These are phyloP conservation scores for Amesomyces nigricolor DNA, from an alignment of 2,329 filamentous ascomycete species.

Conservation along the genomic window DNA sequence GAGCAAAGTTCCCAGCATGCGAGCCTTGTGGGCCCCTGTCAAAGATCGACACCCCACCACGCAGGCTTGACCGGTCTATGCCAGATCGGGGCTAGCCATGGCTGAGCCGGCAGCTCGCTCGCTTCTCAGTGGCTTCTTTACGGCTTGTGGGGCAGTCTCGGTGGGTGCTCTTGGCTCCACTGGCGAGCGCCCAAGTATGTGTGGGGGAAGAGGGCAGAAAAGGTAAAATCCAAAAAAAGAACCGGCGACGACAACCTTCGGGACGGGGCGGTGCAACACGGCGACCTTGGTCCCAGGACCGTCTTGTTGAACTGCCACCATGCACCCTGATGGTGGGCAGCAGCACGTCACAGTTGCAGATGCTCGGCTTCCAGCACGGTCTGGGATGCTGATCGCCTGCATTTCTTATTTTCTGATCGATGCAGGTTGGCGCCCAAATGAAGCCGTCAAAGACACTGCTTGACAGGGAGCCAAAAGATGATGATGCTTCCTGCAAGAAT, in stretches of 20 bases:
- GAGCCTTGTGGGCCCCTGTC: not conserved
- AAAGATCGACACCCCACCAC: slow-evolving; percentile 13
- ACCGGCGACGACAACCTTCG: slow-evolving; percentile 10
- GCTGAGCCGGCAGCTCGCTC: slow-evolving; percentile 20
- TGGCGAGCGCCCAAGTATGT: slow-evolving; percentile 5
- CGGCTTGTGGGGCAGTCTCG: slow-evolving; percentile 12
- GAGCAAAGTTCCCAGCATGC: slow-evolving; percentile 13
- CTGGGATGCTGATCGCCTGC: no score
- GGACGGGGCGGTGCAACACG: slow-evolving; percentile 26
- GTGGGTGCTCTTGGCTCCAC: not conserved
- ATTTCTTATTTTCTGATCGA: no score
- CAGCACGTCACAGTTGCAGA: slow-evolving; percentile 12
- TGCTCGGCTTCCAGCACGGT: not conserved
- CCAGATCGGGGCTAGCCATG: slow-evolving; percentile 22
- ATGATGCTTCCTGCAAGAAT: not conserved
- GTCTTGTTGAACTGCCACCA: slow-evolving; percentile 11
- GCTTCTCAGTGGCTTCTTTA: slow-evolving; percentile 19
- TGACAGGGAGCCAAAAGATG: not conserved
- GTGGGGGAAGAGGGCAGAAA: slow-evolving; percentile 22
- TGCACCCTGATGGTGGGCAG: not conserved
- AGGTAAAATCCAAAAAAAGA: slow-evolving; percentile 30
- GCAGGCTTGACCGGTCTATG: slow-evolving; percentile 13
- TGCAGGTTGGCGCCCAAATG: no score
- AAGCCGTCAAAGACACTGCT: no score
- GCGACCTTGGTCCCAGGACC: slow-evolving; percentile 24